These are phyloP conservation scores for Lizonia empirigonia DNA, from an alignment of 2,329 filamentous ascomycete genomes.

Conservation along the genomic window DNA sequence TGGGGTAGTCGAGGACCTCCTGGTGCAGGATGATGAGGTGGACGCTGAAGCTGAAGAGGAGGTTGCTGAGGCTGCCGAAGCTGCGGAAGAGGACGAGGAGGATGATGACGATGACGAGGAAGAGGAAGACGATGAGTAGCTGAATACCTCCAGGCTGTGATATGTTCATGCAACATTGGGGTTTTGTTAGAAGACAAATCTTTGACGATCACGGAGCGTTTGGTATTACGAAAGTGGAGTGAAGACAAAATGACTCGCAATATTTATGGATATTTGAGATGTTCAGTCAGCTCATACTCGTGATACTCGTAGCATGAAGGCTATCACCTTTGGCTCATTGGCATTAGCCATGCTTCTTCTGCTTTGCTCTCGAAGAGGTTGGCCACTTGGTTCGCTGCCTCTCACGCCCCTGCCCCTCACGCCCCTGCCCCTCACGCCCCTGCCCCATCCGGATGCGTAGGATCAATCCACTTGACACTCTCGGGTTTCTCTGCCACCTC, in stretches of 20 bases:
- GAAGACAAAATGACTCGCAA: slow-evolving; percentile 8
- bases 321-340: not conserved
- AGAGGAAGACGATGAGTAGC: slow-evolving; percentile 23
- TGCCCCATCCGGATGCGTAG: slow-evolving; percentile 16
- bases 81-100: slow-evolving; percentile 37
- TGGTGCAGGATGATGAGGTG: slow-evolving; percentile 39
- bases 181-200: not conserved
- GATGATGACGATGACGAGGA: slow-evolving; percentile 33
- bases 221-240: not conserved
- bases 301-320: too few species aligned
- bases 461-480: slow-evolving; percentile 15
- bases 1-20: slow-evolving; percentile 50
- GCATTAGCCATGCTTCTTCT: not conserved
- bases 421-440: slow-evolving; percentile 1
- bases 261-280: not conserved
- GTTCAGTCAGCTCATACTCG: too few species aligned
- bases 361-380: too few species aligned
- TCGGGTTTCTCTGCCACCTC: slow-evolving; percentile 6
- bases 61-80: slow-evolving; percentile 39
- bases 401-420: too few species aligned
- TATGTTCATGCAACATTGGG: not conserved
- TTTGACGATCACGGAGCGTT: not conserved
- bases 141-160: not conserved
- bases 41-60: slow-evolving; percentile 43
- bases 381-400: too few species aligned